These are phyloP conservation scores for Globisporangium sylvaticum DNA, from an alignment of 352 stramenopile genomes.

Conservation along the genomic window DNA sequence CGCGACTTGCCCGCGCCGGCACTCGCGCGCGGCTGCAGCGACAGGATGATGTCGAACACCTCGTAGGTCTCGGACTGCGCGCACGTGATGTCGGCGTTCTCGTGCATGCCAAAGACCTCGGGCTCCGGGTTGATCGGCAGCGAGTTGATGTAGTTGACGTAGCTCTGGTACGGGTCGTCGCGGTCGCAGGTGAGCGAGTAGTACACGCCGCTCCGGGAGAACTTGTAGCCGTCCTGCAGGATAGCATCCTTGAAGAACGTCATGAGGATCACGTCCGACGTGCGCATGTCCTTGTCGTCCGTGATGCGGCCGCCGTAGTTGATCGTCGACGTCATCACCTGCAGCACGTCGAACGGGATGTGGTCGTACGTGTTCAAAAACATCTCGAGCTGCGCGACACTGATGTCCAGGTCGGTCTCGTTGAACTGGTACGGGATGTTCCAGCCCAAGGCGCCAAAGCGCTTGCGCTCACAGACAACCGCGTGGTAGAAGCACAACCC, in stretches of 20 bases:
- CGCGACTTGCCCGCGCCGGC: conserved; percentile 61
- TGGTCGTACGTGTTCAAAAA: conserved; percentile 86
- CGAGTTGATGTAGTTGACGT: conserved; percentile 93
- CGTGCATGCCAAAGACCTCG: conserved; percentile 93
- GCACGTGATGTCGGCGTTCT: conserved; percentile 93
- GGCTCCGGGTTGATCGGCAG: conserved; percentile 89
- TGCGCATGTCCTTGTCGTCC: conserved; percentile 93
- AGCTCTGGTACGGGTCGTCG: conserved; percentile 67
- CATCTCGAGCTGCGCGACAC: conserved; percentile 79
- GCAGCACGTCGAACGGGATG: conserved; percentile 85
- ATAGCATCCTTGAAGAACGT: conserved; percentile 87
- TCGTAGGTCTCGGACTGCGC: conserved; percentile 87
- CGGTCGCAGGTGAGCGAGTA: conserved; percentile 73
- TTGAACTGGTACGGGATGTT: conserved; percentile 98
- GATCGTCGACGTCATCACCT: conserved; percentile 92
- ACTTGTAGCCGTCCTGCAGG: conserved; percentile 70
- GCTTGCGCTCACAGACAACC: conserved; percentile 91
- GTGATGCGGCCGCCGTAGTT: conserved; percentile 94
- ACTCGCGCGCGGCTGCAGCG: conserved; percentile 73
- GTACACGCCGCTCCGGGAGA: conserved; percentile 85
- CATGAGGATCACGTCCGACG: conserved; percentile 87
- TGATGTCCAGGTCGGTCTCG: conserved; percentile 93
- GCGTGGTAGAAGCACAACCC: conserved; percentile 91
- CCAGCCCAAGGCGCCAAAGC: conserved; percentile 94
- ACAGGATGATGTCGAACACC: conserved; percentile 83